Evolutionary conservation across 2,329 filamentous ascomycete genomes (phyloP), one percentile per base, ranked within the genome.

Genomic region (Ophiostoma sp.): DNA sequence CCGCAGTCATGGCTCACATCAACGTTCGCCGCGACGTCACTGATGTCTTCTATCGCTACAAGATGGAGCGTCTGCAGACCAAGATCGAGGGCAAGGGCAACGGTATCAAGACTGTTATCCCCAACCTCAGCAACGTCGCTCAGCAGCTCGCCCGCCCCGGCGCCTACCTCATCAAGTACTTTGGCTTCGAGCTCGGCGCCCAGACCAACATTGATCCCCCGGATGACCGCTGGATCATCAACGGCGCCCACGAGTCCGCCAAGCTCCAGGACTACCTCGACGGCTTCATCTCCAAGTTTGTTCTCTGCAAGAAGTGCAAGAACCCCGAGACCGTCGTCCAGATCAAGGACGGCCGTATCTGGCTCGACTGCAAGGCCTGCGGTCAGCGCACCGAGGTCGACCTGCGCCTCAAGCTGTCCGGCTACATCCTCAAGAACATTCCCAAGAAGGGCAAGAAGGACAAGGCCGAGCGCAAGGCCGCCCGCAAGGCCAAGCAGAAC

Each of bases 1-100:
- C 79, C 81, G 82, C 80, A 87, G 93, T 76, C 81, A 98, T 98
- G 95, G 89, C 92, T 86, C 93, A 92, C 83, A 85, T 99, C 87
- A 99, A 99, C 83, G 93, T 98, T 82, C 93, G 93, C 81, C 92
- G 92, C 82, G 94, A 98, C 90, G 90, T 97, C 84, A 90, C 89
- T 85, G 95, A 99, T 83, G 90, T 90, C 82, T 99, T 97, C 88
- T 99, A 99, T 84, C 95, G 95, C 81, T 99, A 99, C 89, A 99
- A 99, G 88, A 99, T 99, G 95, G 95, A 98, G 84, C 90, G 89
- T 76, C 84, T 99, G 78, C 92, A 96, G 85, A 97, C 95, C 80
- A 99, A 99, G 86, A 96, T 99, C 76, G 95, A 99, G 83, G 95
- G 95, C 82, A 99, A 99, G 83, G 95, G 95, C 74, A 99, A 99